Evolutionary conservation across 345 rosid genomes (phyloP), one percentile per base, ranked within the genome.

Genomic region (Rhodamnia rubescens): DNA sequence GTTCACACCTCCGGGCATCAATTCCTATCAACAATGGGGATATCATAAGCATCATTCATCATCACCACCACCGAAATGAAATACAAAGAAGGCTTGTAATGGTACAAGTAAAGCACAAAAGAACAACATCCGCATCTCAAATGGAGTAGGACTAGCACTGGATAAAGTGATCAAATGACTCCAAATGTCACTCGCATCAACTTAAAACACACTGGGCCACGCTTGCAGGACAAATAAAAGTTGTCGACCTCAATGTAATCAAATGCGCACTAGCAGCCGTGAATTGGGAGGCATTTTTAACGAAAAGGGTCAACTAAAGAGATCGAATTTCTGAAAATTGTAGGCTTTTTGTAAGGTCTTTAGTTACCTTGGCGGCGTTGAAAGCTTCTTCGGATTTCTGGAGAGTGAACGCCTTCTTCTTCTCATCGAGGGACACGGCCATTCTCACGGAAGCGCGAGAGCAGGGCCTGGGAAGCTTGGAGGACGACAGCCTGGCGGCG

Each of bases 1-100:
- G 87, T 94, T 95, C 50, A 96, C 99, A 84, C 98, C 99, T 87
- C 99, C 99, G 42, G 99, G 98, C 99, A 96, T 97, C 87, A 97
- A 44, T 53, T 97, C 95, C 98, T 97, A 82, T 87, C 85, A 87
- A 83, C 84, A 74, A 5, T 14, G 15, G 74, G 0, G 0, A 32
- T 47, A 47, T 44, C 82, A 82, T 27, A 50, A 61, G 83, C 84
- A 44, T 21, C 29, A 69, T 59, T 36, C 13, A 83, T 53, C 61
- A 11, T 51, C 26, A 57, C 11, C 52, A 27, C 22, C 69, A 78
- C 26, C 83, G 14, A 57, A 42, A 78, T 40, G 21, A 54, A 15
- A 49, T 24, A 10, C 83, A 83, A 9, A 54, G 27, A 22, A 11
- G 53, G 44, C 49, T 36, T 4, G 56, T 12, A 24, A 26, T 8